phyloP scores from a whole-genome alignment of 306 rosid species.

The Glycine latifolia region DNA sequence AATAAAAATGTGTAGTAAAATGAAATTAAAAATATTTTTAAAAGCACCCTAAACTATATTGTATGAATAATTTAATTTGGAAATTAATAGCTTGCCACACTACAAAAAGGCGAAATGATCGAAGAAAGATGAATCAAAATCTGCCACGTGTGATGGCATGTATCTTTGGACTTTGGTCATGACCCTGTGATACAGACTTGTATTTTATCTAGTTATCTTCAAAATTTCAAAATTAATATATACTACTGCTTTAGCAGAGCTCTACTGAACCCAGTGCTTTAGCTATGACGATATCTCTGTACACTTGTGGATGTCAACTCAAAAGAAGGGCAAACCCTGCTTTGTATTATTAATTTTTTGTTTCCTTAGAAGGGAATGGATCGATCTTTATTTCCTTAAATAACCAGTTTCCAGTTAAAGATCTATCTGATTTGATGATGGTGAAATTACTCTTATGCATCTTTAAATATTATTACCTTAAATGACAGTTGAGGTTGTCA shows the following conservation, averaged over 20 bases:
- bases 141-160: background rate
- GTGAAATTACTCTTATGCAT: background rate
- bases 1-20: background rate
- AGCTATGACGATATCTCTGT: background rate
- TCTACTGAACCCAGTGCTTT: background rate
- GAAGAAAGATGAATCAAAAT: background rate
- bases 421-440: background rate
- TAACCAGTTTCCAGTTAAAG: background rate
- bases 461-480: background rate
- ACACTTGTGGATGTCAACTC: too few species aligned
- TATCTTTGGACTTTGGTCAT: too few species aligned
- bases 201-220: background rate
- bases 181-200: background rate
- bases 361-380: background rate
- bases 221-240: too few species aligned
- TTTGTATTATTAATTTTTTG: too few species aligned
- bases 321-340: too few species aligned
- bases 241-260: too few species aligned
- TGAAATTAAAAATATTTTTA: background rate
- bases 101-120: background rate
- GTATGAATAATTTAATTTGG: background rate
- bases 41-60: background rate
- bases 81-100: background rate
- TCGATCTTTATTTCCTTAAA: background rate
- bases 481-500: background rate